Conservation (phyloP, 257 asterid genomes). For the Ehretia macrophylla region DNA sequence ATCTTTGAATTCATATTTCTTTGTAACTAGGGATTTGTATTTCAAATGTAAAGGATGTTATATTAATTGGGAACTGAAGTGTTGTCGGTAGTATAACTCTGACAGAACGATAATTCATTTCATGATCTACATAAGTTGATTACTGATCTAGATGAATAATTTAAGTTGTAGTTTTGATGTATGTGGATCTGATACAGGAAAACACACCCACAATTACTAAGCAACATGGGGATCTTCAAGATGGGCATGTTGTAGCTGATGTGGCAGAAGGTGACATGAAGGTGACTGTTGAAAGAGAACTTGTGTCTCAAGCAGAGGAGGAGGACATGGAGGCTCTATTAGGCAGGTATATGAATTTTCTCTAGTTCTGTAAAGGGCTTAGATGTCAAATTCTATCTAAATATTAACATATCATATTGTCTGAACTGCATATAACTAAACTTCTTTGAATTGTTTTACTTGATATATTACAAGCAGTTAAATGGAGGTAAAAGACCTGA, state of each 20-base stretch:
- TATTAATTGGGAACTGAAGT: background rate
- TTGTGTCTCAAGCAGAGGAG: slow-evolving; percentile 95
- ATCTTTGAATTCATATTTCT: background rate
- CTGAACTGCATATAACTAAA: no score
- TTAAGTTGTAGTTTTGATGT: background rate
- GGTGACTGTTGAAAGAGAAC: slow-evolving; percentile 95
- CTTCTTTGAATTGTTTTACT: no score
- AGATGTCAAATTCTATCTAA: no score
- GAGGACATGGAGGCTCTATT: slow-evolving; percentile 99
- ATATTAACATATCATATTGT: no score
- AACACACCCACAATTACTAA: slow-evolving; percentile 57
- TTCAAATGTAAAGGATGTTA: background rate
- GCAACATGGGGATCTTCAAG: slow-evolving; percentile 48
- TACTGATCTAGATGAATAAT: background rate
- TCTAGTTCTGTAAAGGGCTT: slow-evolving; percentile 2
- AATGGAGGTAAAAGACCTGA: no score
- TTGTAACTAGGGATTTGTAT: background rate
- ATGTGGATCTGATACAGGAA: slow-evolving; percentile 45
- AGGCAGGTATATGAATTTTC: slow-evolving; percentile 73
- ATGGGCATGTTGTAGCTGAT: slow-evolving; percentile 33
- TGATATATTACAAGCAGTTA: no score
- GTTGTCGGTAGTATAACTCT: background rate
- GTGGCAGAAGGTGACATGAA: slow-evolving; percentile 56
- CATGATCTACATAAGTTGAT: no score
- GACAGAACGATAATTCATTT: no score